phyloP scores from a whole-genome alignment of 169 alveolate genomes.

The Miamiensis avidus region DNA sequence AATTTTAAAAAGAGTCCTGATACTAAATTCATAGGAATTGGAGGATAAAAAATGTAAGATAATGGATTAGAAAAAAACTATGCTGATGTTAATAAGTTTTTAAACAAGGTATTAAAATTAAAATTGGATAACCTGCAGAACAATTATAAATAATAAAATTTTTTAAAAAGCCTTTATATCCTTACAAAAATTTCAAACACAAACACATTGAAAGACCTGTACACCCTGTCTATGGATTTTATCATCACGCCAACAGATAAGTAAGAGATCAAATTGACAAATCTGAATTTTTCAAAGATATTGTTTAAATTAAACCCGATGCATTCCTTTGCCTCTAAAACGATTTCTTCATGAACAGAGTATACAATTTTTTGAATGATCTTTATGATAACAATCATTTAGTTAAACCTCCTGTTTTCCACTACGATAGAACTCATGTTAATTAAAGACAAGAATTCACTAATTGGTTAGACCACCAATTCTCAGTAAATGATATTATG shows the following conservation, averaged over 20 bases:
- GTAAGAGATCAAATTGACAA: conserved; percentile 10
- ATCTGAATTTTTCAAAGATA: conserved; percentile 11
- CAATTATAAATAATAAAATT: too few relatives aligned
- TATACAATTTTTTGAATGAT: conserved; percentile 5
- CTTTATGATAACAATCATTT: conserved; percentile 4
- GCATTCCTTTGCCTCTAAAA: conserved; percentile 10
- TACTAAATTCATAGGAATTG: conserved; percentile 18
- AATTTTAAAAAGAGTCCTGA: conserved; percentile 8
- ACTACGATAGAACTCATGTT: conserved; percentile 19
- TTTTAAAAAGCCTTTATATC: conserved; percentile 10
- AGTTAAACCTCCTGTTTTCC: conserved; percentile 23
- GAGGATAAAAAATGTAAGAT: conserved; percentile 19
- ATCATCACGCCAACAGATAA: conserved; percentile 10
- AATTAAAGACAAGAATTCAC: conserved; percentile 23
- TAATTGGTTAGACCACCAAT: conserved; percentile 19
- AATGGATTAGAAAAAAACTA: conserved; percentile 8
- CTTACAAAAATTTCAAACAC: conserved; percentile 20
- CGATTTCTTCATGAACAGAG: conserved; percentile 23
- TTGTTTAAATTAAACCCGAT: conserved; percentile 6
- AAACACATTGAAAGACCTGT: conserved; percentile 17
- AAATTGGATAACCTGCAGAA: too few relatives aligned
- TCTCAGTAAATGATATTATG: background rate
- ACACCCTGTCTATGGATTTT: conserved; percentile 10
- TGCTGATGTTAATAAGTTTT: conserved; percentile 20
- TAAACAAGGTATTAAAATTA: background rate